phyloP scores from a whole-genome alignment of 2,329 filamentous ascomycete genomes.

The Aspergillus pseudoglaucus region DNA sequence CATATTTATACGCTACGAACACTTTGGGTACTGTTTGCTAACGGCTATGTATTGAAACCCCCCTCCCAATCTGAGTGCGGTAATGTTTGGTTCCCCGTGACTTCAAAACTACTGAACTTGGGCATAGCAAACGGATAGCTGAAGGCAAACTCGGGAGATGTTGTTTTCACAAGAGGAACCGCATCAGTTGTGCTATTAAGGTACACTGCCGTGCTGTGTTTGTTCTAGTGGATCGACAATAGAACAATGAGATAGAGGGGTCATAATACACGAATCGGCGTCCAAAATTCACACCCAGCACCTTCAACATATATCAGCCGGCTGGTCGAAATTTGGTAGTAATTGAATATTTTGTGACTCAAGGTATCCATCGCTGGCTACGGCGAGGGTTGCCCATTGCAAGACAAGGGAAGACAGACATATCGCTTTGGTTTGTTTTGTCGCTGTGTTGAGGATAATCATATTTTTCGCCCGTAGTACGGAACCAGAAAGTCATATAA shows the following conservation, averaged over 20 bases:
- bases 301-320: neutral
- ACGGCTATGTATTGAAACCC: too few species aligned
- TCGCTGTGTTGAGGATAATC: neutral
- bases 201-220: neutral
- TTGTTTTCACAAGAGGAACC: neutral
- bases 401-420: neutral
- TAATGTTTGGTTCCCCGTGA: too few species aligned
- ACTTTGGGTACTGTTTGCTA: too few species aligned
- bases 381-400: neutral
- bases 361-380: neutral
- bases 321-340: neutral
- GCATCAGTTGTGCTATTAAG: neutral
- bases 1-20: too few species aligned
- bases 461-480: too few species aligned
- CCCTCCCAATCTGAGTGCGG: too few species aligned
- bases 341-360: neutral
- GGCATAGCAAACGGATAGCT: too few species aligned
- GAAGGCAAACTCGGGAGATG: too few species aligned
- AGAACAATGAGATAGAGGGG: neutral
- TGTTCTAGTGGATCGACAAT: neutral
- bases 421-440: neutral
- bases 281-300: neutral
- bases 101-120: too few species aligned
- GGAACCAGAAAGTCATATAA: too few species aligned
- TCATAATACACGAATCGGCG: neutral